Evolutionary conservation across 257 asterid species (phyloP).

Genomic region (Misopates orontium): DNA sequence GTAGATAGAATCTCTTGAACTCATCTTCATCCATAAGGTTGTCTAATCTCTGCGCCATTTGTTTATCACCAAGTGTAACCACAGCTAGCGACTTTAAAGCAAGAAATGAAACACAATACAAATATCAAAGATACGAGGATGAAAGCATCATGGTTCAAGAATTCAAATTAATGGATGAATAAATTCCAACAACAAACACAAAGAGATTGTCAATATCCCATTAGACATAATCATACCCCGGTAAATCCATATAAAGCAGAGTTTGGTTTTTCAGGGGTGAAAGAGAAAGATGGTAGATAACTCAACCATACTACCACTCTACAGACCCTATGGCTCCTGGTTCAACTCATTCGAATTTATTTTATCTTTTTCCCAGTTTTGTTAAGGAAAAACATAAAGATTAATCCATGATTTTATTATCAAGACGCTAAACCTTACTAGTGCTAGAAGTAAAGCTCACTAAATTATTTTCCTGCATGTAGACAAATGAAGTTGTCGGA

Average conservation of each 20-base stretch:
- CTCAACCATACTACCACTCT: too few relatives aligned
- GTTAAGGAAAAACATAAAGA: not conserved
- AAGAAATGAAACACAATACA: conserved; percentile 17
- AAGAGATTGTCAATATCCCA: not conserved
- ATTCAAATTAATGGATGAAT: conserved; percentile 8
- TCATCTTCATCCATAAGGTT: conserved; percentile 94
- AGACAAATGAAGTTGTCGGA: not conserved
- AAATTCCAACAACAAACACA: conserved; percentile 15
- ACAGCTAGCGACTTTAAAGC: conserved; percentile 78
- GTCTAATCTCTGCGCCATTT: conserved; percentile 95
- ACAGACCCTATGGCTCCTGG: too few relatives aligned
- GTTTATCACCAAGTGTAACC: conserved; percentile 91
- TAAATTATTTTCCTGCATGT: not conserved
- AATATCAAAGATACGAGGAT: conserved; percentile 19
- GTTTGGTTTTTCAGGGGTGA: too few relatives aligned
- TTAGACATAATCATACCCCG: too few relatives aligned
- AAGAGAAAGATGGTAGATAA: too few relatives aligned
- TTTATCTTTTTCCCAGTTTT: not conserved
- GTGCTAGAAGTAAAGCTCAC: conserved; percentile 3
- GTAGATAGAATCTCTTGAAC: conserved; percentile 95
- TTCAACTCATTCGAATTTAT: too few relatives aligned
- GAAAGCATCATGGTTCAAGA: conserved; percentile 24
- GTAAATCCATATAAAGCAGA: too few relatives aligned
- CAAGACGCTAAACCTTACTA: not conserved
- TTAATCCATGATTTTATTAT: not conserved